A percentile compares a stretch with the other conserved stretches of the same genome.
Evolutionary conservation across 768 basidiomycete species (phyloP).

Genomic region (Panus rudis): DNA sequence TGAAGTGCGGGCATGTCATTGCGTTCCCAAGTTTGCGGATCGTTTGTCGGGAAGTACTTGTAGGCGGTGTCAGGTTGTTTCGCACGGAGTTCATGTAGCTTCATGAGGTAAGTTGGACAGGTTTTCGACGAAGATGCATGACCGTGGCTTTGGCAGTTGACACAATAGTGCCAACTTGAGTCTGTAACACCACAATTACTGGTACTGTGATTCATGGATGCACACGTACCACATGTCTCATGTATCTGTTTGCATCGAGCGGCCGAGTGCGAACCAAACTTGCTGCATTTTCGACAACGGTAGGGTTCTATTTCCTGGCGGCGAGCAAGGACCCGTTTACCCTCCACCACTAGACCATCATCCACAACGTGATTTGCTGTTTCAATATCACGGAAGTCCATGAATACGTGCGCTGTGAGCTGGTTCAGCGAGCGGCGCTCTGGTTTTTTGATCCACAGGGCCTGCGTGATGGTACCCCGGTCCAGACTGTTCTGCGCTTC

Average conservation of each 20-base stretch:
- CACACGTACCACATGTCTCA: slow-evolving; percentile 14
- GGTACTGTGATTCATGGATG: slow-evolving; percentile 16
- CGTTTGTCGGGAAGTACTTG: slow-evolving; percentile 5
- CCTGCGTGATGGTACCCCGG: slow-evolving; percentile 3
- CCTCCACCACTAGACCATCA: slow-evolving; percentile 15
- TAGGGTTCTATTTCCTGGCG: slow-evolving; percentile 16
- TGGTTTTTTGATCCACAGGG: slow-evolving; percentile 23
- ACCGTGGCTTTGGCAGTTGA: slow-evolving; percentile 19
- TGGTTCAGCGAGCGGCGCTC: slow-evolving; percentile 13
- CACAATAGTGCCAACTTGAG: slow-evolving; percentile 10
- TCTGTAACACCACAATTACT: slow-evolving; percentile 9
- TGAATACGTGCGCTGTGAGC: slow-evolving; percentile 16
- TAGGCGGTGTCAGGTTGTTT: slow-evolving; percentile 1
- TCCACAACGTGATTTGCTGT: slow-evolving; percentile 21
- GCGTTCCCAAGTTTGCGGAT: slow-evolving; percentile 11
- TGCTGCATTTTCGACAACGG: slow-evolving; percentile 23
- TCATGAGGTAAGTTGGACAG: slow-evolving; percentile 17
- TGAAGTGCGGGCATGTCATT: not conserved
- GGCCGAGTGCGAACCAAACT: slow-evolving; percentile 10
- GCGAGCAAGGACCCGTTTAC: slow-evolving; percentile 7
- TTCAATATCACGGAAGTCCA: slow-evolving; percentile 13
- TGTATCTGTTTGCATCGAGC: slow-evolving; percentile 5
- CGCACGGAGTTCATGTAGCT: not conserved
- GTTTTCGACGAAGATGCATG: slow-evolving; percentile 23
- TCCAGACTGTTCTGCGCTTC: slow-evolving; percentile 14